phyloP scores from a whole-genome alignment of 2,329 filamentous ascomycete genomes.

The Chrysoporthe puriensis region DNA sequence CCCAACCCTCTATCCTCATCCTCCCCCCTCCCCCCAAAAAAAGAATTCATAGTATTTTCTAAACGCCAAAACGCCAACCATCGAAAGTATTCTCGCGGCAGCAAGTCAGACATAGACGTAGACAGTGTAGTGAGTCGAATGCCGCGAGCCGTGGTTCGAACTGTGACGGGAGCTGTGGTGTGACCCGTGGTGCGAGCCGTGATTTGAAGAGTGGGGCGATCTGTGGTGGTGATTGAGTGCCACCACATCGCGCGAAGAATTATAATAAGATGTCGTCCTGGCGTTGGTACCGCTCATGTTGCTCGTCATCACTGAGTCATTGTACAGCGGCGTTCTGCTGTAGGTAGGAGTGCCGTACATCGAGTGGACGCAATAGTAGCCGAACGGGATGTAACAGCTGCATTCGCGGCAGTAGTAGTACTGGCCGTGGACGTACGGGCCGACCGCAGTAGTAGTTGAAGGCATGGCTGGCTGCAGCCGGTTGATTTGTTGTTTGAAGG shows the following conservation, averaged over 20 bases:
- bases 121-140: constrained; percentile 16
- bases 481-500: not conserved
- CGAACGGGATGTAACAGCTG: constrained; percentile 21
- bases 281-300: not conserved
- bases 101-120: constrained; percentile 5
- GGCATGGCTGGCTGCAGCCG: not conserved
- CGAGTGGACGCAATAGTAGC: constrained; percentile 22
- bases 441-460: not conserved
- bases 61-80: too few species aligned
- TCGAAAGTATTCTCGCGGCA: not conserved
- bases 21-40: too few species aligned
- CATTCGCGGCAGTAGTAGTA: constrained; percentile 24
- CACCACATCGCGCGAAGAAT: constrained; percentile 1
- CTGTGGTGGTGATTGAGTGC: constrained; percentile 8
- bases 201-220: constrained; percentile 4
- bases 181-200: not conserved
- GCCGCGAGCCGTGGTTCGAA: constrained; percentile 2
- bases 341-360: constrained; percentile 1
- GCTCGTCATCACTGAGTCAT: not conserved
- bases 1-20: too few species aligned
- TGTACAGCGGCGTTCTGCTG: not conserved
- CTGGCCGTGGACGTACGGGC: not conserved
- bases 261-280: not conserved
- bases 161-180: not conserved
- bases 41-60: too few species aligned